Evolutionary conservation across 495 filamentous ascomycete genomes (phyloP), one percentile per base, ranked within the genome.

Genomic region (Parathielavia hyrcaniae): DNA sequence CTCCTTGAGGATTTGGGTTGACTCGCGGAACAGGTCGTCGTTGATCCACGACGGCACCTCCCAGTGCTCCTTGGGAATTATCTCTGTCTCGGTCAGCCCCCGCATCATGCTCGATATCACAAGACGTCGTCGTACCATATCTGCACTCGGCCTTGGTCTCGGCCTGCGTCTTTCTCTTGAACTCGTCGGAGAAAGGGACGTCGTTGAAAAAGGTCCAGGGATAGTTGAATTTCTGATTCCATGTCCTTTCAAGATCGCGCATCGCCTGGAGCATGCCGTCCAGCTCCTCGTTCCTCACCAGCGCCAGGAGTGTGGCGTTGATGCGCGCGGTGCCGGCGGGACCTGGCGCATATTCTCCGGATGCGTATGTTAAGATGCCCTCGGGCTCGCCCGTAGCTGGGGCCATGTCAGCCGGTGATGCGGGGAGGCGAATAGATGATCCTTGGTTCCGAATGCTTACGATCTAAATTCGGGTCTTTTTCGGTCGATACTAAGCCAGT

Each of bases 171-270:
- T 74, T 78, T 64, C 75, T 74, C 75, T 95, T 97, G 78, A 99
- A 99, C 66, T 97, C 91, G 38, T 89, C 86, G 14, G 86, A 82
- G 69, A 98, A 98, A 14, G 86, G 87, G 32, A 85, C 85, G 67
- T 98, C 93, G 74, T 99, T 99, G 77, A 99, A 91, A 73, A 99
- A 97, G 47, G 90, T 97, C 87, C 93, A 99, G 16, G 95, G 95
- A 71, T 97, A 99, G 74, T 99, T 97, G 80, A 97, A 99, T 69
- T 97, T 99, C 76, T 83, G 79, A 69, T 99, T 99, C 89, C 90
- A 99, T 9, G 91, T 97, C 59, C 89, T 74, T 73, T 99, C 95
- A 51, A 97, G 77, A 69, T 97, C 92, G 43, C 73, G 73, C 86
- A 99, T 99, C 7, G 88, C 85, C 63, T 84, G 81, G 26, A 99